Evolutionary conservation across 1,284 basidiomycete genomes (phyloP).

Genomic region (Chondrostereum purpureum): DNA sequence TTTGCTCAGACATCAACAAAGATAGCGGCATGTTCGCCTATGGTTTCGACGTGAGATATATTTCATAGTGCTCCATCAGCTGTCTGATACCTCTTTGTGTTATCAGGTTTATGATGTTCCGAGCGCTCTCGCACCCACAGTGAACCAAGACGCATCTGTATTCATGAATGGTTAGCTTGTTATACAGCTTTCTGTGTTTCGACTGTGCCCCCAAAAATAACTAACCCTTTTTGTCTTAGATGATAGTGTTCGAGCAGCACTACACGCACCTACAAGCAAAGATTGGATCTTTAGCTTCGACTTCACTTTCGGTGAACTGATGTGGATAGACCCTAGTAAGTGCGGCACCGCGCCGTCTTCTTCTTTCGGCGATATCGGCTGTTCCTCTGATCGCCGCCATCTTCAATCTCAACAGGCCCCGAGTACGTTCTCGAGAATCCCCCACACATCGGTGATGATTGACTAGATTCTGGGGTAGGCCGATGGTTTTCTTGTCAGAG

Average conservation of each 20-base stretch:
- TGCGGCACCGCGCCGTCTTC: no score
- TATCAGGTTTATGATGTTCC: slow-evolving; percentile 46
- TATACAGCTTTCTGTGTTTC: no score
- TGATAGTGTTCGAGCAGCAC: slow-evolving; percentile 42
- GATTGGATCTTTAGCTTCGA: slow-evolving; percentile 43
- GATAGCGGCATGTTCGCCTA: slow-evolving; percentile 14
- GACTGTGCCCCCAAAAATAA: no score
- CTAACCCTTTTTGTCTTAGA: slow-evolving; percentile 30
- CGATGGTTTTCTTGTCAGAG: slow-evolving; percentile 58
- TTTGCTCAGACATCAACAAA: not conserved
- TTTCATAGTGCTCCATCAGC: not conserved
- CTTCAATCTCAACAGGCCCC: slow-evolving; percentile 32
- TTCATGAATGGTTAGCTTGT: slow-evolving; percentile 54
- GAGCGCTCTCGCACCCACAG: slow-evolving; percentile 44
- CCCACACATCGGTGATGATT: slow-evolving; percentile 6
- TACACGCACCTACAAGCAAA: slow-evolving; percentile 64
- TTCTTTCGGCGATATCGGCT: not conserved
- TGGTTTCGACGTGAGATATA: slow-evolving; percentile 31
- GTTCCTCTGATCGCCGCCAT: slow-evolving; percentile 3
- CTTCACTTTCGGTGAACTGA: slow-evolving; percentile 37
- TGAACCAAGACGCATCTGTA: slow-evolving; percentile 37
- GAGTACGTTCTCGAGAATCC: slow-evolving; percentile 31
- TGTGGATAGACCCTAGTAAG: slow-evolving; percentile 40
- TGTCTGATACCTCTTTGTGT: not conserved
- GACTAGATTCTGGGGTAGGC: slow-evolving; percentile 27